Conservation (phyloP, 768 basidiomycete species). For the Phylloporus sp. region DNA sequence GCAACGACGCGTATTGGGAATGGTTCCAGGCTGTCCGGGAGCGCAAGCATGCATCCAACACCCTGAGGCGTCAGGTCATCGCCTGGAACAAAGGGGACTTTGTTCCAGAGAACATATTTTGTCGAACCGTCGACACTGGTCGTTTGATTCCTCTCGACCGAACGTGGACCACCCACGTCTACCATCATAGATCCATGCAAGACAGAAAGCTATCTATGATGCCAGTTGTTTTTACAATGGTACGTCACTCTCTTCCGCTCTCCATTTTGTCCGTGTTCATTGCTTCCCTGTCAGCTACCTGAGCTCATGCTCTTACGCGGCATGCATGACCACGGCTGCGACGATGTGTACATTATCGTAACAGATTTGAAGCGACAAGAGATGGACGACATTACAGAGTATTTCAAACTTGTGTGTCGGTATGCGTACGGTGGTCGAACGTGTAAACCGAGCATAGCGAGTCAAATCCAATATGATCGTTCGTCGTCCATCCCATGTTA, state of each 20-base stretch:
- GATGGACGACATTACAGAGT: slow-evolving; percentile 76
- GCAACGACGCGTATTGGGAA: slow-evolving; percentile 68
- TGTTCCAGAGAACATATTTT: slow-evolving; percentile 74
- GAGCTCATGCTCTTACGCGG: slow-evolving; percentile 76
- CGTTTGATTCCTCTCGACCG: slow-evolving; percentile 75
- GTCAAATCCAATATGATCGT: slow-evolving; percentile 68
- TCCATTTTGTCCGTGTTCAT: neutral
- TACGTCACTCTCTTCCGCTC: slow-evolving; percentile 27
- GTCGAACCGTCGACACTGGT: slow-evolving; percentile 72
- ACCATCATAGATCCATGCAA: slow-evolving; percentile 70
- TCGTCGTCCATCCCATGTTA: slow-evolving; percentile 27
- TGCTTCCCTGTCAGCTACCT: slow-evolving; percentile 46
- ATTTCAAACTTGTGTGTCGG: slow-evolving; percentile 70
- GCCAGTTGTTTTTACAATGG: slow-evolving; percentile 79
- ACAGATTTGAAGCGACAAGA: slow-evolving; percentile 75
- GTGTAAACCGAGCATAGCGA: slow-evolving; percentile 60
- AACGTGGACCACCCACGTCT: slow-evolving; percentile 78
- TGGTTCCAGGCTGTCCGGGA: slow-evolving; percentile 72
- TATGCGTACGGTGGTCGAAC: slow-evolving; percentile 57
- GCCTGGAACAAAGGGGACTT: slow-evolving; percentile 66
- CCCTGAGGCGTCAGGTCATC: slow-evolving; percentile 46
- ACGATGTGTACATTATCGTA: slow-evolving; percentile 74
- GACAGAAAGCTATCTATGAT: slow-evolving; percentile 71
- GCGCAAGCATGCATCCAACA: slow-evolving; percentile 51
- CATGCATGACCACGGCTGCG: slow-evolving; percentile 77